phyloP scores from a whole-genome alignment of 2,329 filamentous ascomycete genomes.

The Exophiala mesophila region DNA sequence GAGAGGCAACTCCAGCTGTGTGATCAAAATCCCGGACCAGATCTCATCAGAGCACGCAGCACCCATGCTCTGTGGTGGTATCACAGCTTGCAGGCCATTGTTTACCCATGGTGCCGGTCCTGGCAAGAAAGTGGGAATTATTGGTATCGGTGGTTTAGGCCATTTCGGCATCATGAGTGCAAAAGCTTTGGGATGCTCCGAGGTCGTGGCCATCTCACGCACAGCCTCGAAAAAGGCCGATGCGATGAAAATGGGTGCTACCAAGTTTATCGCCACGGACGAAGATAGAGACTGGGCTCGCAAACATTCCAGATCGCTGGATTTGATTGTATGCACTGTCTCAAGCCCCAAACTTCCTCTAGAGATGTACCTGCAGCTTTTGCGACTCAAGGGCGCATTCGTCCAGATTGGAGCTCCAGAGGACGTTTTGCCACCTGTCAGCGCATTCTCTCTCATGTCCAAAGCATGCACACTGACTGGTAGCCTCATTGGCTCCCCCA shows the following conservation, averaged over 20 bases:
- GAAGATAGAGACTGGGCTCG: constrained; percentile 52
- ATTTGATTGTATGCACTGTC: constrained; percentile 55
- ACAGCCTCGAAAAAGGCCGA: constrained; percentile 48
- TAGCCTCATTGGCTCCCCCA: constrained; percentile 40
- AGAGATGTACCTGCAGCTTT: constrained; percentile 42
- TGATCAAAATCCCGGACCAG: constrained; percentile 44
- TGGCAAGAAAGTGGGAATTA: constrained; percentile 65
- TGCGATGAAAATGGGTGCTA: constrained; percentile 51
- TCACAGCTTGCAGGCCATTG: constrained; percentile 68
- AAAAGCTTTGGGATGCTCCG: constrained; percentile 63
- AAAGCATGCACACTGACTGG: constrained; percentile 54
- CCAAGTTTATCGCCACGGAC: constrained; percentile 53
- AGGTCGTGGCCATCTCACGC: constrained; percentile 53
- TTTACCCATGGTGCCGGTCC: constrained; percentile 62
- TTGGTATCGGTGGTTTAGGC: constrained; percentile 69
- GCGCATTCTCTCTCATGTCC: constrained; percentile 54
- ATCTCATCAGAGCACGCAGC: constrained; percentile 50
- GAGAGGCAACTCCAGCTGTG: constrained; percentile 43
- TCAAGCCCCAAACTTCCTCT: constrained; percentile 42
- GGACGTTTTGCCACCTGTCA: constrained; percentile 50
- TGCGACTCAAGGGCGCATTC: constrained; percentile 59
- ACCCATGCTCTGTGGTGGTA: constrained; percentile 71
- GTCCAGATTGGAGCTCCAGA: constrained; percentile 66
- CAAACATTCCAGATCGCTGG: constrained; percentile 45
- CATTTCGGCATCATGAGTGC: constrained; percentile 70